phyloP scores from a whole-genome alignment of 2,329 filamentous ascomycete species.

The Colletotrichum lupini region DNA sequence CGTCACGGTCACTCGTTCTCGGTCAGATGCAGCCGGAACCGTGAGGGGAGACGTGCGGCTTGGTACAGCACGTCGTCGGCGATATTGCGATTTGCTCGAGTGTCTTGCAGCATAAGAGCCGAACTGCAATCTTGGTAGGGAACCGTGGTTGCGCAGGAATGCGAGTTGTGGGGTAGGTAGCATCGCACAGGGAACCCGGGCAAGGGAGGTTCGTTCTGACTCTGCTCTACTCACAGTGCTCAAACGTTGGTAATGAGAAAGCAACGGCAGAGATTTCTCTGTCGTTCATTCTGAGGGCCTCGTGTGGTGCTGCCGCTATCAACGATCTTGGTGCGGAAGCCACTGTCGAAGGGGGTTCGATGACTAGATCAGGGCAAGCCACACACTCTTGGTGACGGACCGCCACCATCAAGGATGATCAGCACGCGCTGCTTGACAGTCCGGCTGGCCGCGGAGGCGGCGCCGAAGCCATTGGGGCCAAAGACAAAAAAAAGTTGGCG shows the following conservation, averaged over 20 bases:
- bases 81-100: not conserved
- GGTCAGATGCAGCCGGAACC: not conserved
- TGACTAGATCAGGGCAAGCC: slow-evolving; percentile 19
- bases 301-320: not conserved
- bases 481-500: not conserved
- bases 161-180: slow-evolving; percentile 30
- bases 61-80: not conserved
- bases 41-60: not conserved
- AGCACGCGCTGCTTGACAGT: slow-evolving; percentile 1
- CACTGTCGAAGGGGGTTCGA: not conserved
- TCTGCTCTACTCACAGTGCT: not conserved
- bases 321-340: not conserved
- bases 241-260: slow-evolving; percentile 7
- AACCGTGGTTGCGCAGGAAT: slow-evolving; percentile 8
- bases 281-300: not conserved
- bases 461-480: slow-evolving; percentile 7
- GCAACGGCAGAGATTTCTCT: not conserved
- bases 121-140: not conserved
- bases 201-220: slow-evolving; percentile 5
- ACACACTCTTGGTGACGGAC: slow-evolving; percentile 4
- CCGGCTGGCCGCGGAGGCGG: slow-evolving; percentile 17
- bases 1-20: not conserved
- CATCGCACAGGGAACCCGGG: slow-evolving; percentile 22
- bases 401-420: slow-evolving; percentile 13
- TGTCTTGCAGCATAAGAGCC: not conserved